Base-by-base conservation (phyloP, 2,329 filamentous ascomycete species). In the Paraphoma sp. region DNA sequence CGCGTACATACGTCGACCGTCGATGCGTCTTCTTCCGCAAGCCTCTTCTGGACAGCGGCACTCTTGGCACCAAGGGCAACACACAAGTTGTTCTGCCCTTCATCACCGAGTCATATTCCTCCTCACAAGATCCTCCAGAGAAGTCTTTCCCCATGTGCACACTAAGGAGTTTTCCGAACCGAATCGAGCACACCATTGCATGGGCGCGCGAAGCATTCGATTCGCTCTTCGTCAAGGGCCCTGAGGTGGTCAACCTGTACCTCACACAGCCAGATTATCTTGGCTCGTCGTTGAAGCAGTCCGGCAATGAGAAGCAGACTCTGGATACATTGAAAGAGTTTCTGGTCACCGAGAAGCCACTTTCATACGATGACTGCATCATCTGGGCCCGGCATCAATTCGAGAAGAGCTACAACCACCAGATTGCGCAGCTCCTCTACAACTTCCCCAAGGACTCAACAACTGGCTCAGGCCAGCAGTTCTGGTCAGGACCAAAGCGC, bases 91-190 rank as follows among this genome's bases (percentile, higher is more conserved):
- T 99, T 47, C 85, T 99, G 54, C 96, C 95, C 10, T 86, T 87
- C 67, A 81, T 97, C 62, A 98, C 95, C 0, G 96, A 99, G 78
- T 98, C 95, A 1, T 99, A 99, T 81, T 97, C 95, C 0, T 92
- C 89, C 70, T 98, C 95, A 17, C 94, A 97, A 76, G 96, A 99
- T 76, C 95, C 95, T 1, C 95, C 95, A 0, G 96, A 99, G 83
- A 93, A 97, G 81, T 96, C 95, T 1, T 98, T 99, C 84, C 95
- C 95, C 0, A 98, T 98, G 93, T 99, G 95, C 78, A 98, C 95
- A 5, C 85, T 99, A 60, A 88, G 92, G 73, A 97, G 93, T 78
- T 99, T 99, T 83, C 95, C 95, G 56, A 99, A 99, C 83, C 90
- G 90, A 71, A 99, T 99, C 70, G 93, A 99, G 80, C 95, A 99